These are phyloP conservation scores for Citrus mangshanensis DNA, from an alignment of 345 rosid genomes.

Conservation along the genomic window DNA sequence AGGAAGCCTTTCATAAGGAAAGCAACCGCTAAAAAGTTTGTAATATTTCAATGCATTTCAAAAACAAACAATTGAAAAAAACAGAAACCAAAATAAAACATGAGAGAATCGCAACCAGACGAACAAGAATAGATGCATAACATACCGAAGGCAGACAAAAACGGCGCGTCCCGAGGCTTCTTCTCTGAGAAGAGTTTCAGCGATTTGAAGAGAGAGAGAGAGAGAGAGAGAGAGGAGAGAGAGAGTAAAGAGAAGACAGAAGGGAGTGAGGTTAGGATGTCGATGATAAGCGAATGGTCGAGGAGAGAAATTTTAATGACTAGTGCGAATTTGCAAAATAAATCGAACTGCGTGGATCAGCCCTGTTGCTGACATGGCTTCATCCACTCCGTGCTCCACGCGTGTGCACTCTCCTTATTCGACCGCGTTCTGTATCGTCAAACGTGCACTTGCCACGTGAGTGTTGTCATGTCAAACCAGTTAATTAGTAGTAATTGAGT, in stretches of 20 bases:
- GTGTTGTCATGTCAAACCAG: background rate
- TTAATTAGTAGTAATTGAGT: background rate
- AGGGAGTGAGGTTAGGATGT: background rate
- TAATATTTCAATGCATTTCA: too few relatives aligned
- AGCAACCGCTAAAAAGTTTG: background rate
- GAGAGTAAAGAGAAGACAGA: background rate
- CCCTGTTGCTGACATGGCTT: background rate
- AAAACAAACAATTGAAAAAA: too few relatives aligned
- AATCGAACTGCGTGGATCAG: background rate
- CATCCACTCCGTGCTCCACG: background rate
- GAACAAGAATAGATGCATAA: background rate
- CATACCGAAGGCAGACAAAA: background rate
- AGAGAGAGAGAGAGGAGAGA: too few relatives aligned
- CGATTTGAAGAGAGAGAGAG: too few relatives aligned
- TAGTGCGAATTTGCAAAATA: background rate
- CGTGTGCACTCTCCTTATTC: background rate
- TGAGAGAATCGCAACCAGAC: background rate
- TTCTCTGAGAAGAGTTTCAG: background rate
- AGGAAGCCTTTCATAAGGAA: background rate
- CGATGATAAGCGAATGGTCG: background rate
- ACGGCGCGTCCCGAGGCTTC: background rate
- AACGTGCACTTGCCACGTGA: background rate
- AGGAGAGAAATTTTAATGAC: background rate
- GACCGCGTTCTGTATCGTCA: background rate
- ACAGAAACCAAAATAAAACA: background rate